Conservation (phyloP, 2,329 filamentous ascomycete species). For the Aspergillus ustus region DNA sequence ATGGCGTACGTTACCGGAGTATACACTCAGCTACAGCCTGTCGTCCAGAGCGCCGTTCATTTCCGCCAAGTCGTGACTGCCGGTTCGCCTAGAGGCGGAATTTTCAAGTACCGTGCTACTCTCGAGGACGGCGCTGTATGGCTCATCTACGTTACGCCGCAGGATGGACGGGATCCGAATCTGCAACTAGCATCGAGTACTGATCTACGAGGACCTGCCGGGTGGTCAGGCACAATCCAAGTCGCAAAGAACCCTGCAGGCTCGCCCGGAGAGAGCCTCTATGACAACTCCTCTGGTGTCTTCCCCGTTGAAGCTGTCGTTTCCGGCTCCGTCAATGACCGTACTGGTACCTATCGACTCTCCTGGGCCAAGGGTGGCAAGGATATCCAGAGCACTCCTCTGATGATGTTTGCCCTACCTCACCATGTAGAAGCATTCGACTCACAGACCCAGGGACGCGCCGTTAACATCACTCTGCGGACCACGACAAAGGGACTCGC, state of each 20-base stretch:
- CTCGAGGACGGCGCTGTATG: conserved; percentile 76
- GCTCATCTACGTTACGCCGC: conserved; percentile 76
- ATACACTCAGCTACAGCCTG: conserved; percentile 72
- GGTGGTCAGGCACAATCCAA: conserved; percentile 80
- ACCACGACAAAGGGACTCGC: conserved; percentile 86
- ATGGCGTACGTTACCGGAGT: conserved; percentile 84
- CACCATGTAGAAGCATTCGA: conserved; percentile 84
- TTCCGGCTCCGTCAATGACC: conserved; percentile 62
- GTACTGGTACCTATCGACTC: conserved; percentile 73
- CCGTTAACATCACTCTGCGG: conserved; percentile 65
- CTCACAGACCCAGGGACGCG: conserved; percentile 53
- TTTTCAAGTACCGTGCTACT: conserved; percentile 75
- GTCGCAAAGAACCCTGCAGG: conserved; percentile 73
- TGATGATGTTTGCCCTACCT: conserved; percentile 86
- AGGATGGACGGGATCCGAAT: conserved; percentile 64
- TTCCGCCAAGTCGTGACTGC: conserved; percentile 67
- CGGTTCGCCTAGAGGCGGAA: conserved; percentile 62
- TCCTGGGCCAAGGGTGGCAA: conserved; percentile 73
- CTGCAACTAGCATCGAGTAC: conserved; percentile 70
- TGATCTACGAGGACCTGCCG: conserved; percentile 65
- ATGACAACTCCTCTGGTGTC: conserved; percentile 76
- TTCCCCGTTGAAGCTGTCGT: conserved; percentile 71
- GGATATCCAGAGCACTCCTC: conserved; percentile 53
- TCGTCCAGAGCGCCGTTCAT: conserved; percentile 74
- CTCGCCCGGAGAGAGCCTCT: conserved; percentile 65